phyloP scores from a whole-genome alignment of 768 basidiomycete genomes.

The Clathrus columnatus region DNA sequence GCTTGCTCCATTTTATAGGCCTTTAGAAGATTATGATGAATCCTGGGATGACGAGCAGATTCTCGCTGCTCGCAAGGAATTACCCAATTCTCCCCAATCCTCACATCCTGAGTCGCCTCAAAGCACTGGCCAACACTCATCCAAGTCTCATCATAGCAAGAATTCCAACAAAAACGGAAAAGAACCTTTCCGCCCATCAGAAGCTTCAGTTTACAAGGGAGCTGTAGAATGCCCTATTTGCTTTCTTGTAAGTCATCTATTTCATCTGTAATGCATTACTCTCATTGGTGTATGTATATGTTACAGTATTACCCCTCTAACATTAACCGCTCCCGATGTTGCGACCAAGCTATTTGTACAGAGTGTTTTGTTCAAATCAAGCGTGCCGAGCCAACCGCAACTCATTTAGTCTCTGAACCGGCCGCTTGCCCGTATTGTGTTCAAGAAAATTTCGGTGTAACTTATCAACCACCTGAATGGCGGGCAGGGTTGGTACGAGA shows the following conservation, averaged over 20 bases:
- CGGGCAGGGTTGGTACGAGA: slow-evolving; percentile 72
- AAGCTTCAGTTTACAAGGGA: slow-evolving; percentile 73
- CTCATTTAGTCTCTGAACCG: slow-evolving; percentile 92
- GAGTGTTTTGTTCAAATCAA: slow-evolving; percentile 99
- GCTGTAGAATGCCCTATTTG: slow-evolving; percentile 97
- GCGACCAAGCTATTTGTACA: slow-evolving; percentile 97
- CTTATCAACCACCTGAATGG: slow-evolving; percentile 79
- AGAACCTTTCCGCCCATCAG: slow-evolving; percentile 56
- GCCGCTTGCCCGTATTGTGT: slow-evolving; percentile 97
- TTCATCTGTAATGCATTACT: neutral
- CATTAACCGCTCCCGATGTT: slow-evolving; percentile 95
- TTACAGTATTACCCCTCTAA: slow-evolving; percentile 91
- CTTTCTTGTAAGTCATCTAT: slow-evolving; percentile 65
- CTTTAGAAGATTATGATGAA: slow-evolving; percentile 87
- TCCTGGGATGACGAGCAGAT: slow-evolving; percentile 87
- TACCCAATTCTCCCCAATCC: slow-evolving; percentile 34
- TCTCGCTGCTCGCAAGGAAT: slow-evolving; percentile 67
- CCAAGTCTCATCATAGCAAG: slow-evolving; percentile 24
- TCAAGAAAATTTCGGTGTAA: slow-evolving; percentile 92
- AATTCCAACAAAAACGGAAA: slow-evolving; percentile 40
- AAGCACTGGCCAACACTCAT: slow-evolving; percentile 31
- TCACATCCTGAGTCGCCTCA: slow-evolving; percentile 33
- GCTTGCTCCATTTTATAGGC: slow-evolving; percentile 93
- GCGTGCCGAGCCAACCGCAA: slow-evolving; percentile 87
- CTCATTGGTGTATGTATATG: slow-evolving; percentile 15